Percentiles rank a stretch among this genome's conserved stretches.
Evolutionary conservation across 768 basidiomycete genomes (phyloP).

Genomic region (Suillus subluteus): DNA sequence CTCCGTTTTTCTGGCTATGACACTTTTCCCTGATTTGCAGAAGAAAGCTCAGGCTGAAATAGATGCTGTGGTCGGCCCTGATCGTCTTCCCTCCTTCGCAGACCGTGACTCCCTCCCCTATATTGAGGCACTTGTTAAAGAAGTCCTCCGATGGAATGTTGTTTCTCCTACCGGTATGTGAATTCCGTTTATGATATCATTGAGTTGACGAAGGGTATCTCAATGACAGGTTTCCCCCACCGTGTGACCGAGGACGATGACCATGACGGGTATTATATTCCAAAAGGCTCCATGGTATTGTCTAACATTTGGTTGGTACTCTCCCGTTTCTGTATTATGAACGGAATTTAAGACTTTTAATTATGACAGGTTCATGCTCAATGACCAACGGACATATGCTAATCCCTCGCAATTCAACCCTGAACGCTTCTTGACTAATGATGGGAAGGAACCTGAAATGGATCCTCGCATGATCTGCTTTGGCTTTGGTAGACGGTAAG

Average conservation of each 20-base stretch:
- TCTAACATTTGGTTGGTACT: not conserved
- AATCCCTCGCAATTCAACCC: conserved; percentile 52
- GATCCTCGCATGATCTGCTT: conserved; percentile 45
- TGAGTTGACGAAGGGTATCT: not conserved
- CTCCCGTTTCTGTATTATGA: not conserved
- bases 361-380: conserved; percentile 33
- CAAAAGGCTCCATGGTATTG: not conserved
- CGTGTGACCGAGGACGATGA: not conserved
- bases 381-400: conserved; percentile 44
- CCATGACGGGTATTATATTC: not conserved
- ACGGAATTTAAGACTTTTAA: not conserved
- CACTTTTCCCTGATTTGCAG: not conserved
- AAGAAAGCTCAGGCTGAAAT: conserved; percentile 3
- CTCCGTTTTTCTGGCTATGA: not conserved
- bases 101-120: not conserved
- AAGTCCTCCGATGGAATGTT: not conserved
- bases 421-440: not conserved
- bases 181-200: not conserved
- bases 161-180: not conserved
- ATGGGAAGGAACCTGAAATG: not conserved
- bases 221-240: not conserved
- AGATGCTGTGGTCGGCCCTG: not conserved
- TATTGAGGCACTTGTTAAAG: not conserved
- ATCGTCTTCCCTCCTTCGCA: not conserved
- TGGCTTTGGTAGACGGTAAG: conserved; percentile 45